Evolutionary conservation across 352 stramenopile species (phyloP).

Genomic region (Globisporangium takayamanum): DNA sequence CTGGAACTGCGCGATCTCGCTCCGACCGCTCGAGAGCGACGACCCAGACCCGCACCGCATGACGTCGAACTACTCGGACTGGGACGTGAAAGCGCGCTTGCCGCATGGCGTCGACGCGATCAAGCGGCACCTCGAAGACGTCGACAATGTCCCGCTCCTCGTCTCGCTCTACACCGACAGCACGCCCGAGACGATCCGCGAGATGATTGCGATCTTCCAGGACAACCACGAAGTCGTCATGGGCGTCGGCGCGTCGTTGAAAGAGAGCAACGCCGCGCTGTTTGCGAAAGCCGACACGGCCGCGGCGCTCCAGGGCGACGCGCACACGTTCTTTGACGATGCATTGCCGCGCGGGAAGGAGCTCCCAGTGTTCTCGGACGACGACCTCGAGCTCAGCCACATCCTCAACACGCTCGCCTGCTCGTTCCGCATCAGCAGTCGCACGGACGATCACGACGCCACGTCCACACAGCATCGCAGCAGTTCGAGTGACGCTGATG

Average conservation of each 20-base stretch:
- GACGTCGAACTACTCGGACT: conserved; percentile 97
- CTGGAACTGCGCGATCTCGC: conserved; percentile 98
- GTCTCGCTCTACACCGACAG: conserved; percentile 98
- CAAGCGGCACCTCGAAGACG: conserved; percentile 92
- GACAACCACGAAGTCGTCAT: conserved; percentile 81
- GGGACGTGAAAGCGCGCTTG: conserved; percentile 93
- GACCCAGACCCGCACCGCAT: conserved; percentile 93
- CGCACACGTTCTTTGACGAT: conserved; percentile 71
- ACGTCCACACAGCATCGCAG: too few species aligned
- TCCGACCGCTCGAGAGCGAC: conserved; percentile 90
- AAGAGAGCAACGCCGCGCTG: conserved; percentile 68
- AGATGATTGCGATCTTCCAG: conserved; percentile 90
- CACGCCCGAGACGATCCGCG: conserved; percentile 91
- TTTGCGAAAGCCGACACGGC: conserved; percentile 70
- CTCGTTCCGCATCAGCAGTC: conserved; percentile 55
- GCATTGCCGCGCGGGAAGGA: conserved; percentile 46
- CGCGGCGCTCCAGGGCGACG: conserved; percentile 56
- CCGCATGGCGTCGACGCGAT: conserved; percentile 96
- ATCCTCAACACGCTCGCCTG: conserved; percentile 80
- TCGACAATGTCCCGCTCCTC: conserved; percentile 98
- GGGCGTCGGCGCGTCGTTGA: conserved; percentile 70
- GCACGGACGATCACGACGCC: conserved; percentile 8
- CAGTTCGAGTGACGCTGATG: conserved; percentile 7
- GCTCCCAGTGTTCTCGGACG: conserved; percentile 55
- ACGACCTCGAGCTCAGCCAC: conserved; percentile 78